Conservation (phyloP, 2,329 filamentous ascomycete genomes). For the Fusarium buharicum region DNA sequence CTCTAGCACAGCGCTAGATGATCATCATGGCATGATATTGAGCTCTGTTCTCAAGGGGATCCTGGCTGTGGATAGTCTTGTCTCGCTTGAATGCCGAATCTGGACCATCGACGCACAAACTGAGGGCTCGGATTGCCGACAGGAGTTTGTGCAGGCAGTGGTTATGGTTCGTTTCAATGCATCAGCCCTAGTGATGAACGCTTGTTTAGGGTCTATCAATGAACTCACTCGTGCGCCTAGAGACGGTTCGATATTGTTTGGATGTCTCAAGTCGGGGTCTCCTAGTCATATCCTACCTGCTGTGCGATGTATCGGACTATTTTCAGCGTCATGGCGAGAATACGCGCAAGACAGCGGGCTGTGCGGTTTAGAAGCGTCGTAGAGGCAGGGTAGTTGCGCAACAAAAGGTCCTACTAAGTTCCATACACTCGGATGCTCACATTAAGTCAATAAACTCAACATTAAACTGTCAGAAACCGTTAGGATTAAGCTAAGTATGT, state of each 20-base stretch:
- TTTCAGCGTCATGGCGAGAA: slow-evolving; percentile 1
- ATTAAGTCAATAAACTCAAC: slow-evolving; percentile 1
- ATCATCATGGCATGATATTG: slow-evolving; percentile 39
- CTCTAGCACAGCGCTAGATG: slow-evolving; percentile 21
- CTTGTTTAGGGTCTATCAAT: slow-evolving; percentile 15
- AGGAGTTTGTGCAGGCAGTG: slow-evolving; percentile 19
- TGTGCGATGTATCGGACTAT: slow-evolving; percentile 1
- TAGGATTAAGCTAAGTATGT: not conserved
- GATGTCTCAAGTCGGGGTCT: slow-evolving; percentile 19
- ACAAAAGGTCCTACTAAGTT: slow-evolving; percentile 15
- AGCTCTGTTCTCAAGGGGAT: slow-evolving; percentile 24
- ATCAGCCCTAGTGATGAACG: slow-evolving; percentile 20
- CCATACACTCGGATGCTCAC: not conserved
- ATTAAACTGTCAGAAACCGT: slow-evolving; percentile 6
- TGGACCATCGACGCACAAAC: slow-evolving; percentile 13
- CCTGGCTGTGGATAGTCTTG: slow-evolving; percentile 16
- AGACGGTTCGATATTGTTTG: slow-evolving; percentile 10
- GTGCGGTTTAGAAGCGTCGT: slow-evolving; percentile 4
- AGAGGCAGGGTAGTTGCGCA: slow-evolving; percentile 27
- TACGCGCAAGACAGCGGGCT: slow-evolving; percentile 21
- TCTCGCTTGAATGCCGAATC: slow-evolving; percentile 29
- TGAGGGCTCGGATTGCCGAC: slow-evolving; percentile 21
- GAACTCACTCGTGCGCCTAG: slow-evolving; percentile 28
- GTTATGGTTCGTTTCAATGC: slow-evolving; percentile 17
- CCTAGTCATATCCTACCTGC: slow-evolving; percentile 13